Percentiles rank a stretch among this genome's conserved stretches.
phyloP scores from a whole-genome alignment of 805 yeast species.

The Sugiyamaella smithiae region DNA sequence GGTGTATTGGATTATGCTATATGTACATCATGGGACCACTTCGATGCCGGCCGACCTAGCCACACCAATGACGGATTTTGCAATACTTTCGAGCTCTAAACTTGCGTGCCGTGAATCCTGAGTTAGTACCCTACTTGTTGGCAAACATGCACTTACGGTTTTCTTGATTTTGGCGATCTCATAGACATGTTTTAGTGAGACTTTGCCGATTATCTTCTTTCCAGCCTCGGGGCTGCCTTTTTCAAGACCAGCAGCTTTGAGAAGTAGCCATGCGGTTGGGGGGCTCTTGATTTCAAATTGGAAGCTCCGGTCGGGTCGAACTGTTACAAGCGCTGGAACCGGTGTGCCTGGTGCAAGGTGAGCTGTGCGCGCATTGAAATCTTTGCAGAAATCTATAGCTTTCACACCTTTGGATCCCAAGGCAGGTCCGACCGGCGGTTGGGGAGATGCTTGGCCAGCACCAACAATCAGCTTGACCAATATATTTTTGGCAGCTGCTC shows the following conservation, averaged over 20 bases:
- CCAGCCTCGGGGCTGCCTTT: conserved; percentile 78
- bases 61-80: conserved; percentile 78
- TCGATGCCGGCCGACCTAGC: conserved; percentile 88
- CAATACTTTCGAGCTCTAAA: conserved; percentile 68
- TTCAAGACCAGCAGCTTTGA: conserved; percentile 74
- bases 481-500: conserved; percentile 50
- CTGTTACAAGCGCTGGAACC: conserved; percentile 78
- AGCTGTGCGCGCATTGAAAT: conserved; percentile 95
- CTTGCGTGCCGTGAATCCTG: conserved; percentile 71
- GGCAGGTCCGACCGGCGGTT: conserved; percentile 99
- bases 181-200: conserved; percentile 82
- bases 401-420: conserved; percentile 97
- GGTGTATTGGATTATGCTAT: too few species aligned
- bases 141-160: conserved; percentile 31
- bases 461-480: conserved; percentile 88
- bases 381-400: conserved; percentile 97
- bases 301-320: conserved; percentile 90
- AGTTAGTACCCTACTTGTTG: neutral
- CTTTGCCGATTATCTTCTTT: conserved; percentile 56
- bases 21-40: conserved; percentile 55
- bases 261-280: conserved; percentile 80
- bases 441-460: conserved; percentile 97
- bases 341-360: conserved; percentile 83
- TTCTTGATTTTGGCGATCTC: conserved; percentile 94
- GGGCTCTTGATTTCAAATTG: conserved; percentile 86